These are phyloP conservation scores for Zoysia matrella DNA, from an alignment of 202 grass and related monocot species.

Conservation along the genomic window DNA sequence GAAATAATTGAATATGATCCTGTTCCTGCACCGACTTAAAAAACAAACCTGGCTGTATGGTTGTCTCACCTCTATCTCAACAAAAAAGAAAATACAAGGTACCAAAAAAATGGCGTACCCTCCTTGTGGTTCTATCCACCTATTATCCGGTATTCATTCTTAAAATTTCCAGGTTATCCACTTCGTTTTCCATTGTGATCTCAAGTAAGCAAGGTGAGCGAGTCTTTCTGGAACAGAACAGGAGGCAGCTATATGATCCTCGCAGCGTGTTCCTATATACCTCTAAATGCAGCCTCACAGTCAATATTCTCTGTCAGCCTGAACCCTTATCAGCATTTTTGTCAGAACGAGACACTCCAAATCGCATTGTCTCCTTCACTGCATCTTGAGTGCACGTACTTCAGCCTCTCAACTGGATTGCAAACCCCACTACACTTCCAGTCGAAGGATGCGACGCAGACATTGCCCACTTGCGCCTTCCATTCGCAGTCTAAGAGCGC, in stretches of 20 bases:
- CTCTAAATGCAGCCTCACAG: slow-evolving; percentile 1
- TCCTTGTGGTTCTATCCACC: not conserved
- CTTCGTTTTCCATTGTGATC: slow-evolving; percentile 1
- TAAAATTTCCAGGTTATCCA: not conserved
- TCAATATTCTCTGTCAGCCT: slow-evolving; percentile 30
- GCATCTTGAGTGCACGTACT: too few species aligned
- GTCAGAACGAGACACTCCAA: slow-evolving; percentile 75
- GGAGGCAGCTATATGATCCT: slow-evolving; percentile 33
- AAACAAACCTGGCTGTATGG: slow-evolving; percentile 31
- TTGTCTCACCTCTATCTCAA: slow-evolving; percentile 34
- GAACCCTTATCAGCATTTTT: slow-evolving; percentile 16
- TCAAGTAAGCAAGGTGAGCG: not conserved
- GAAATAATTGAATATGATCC: slow-evolving; percentile 43
- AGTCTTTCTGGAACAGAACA: slow-evolving; percentile 29
- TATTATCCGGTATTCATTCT: slow-evolving; percentile 9
- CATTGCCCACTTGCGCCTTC: too few species aligned
- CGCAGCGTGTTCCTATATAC: not conserved
- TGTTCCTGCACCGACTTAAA: slow-evolving; percentile 38
- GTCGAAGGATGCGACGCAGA: too few species aligned
- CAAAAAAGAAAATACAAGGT: not conserved
- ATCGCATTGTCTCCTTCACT: too few species aligned
- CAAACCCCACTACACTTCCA: too few species aligned
- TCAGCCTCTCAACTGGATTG: too few species aligned
- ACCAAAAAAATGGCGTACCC: not conserved
- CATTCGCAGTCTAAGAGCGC: slow-evolving; percentile 59